Conservation (phyloP, 257 asterid genomes). For the Salvia rosmarinus region DNA sequence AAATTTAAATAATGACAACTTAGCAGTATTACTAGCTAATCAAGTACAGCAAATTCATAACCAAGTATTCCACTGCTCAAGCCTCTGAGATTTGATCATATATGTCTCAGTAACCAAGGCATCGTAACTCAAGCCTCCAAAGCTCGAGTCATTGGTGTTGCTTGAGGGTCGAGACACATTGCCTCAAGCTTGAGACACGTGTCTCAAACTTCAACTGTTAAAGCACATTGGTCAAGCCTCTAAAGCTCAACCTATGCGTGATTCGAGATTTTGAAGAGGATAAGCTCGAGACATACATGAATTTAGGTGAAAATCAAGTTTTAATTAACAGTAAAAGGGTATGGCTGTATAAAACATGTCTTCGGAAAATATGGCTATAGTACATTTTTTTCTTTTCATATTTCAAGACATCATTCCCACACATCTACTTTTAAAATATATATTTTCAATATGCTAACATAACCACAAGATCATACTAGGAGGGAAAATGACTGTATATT, state of each 20-base stretch:
- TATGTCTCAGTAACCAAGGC: background rate
- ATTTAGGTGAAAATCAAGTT: background rate
- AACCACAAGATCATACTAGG: background rate
- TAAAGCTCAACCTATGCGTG: background rate
- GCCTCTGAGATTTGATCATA: no score
- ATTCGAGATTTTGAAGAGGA: background rate
- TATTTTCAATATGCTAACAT: slow-evolving; percentile 15
- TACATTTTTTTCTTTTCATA: background rate
- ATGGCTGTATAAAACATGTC: background rate
- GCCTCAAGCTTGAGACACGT: background rate
- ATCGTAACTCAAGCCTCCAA: background rate
- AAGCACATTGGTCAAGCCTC: background rate
- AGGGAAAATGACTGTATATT: background rate
- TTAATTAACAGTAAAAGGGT: background rate
- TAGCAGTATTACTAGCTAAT: background rate
- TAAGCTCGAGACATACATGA: background rate
- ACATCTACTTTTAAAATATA: background rate
- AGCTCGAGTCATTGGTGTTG: background rate
- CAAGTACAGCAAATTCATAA: background rate
- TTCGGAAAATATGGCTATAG: background rate
- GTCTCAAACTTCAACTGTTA: background rate
- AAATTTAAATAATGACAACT: background rate
- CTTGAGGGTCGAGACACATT: background rate
- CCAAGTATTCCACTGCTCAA: background rate
- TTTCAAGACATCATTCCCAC: background rate